Percentiles rank a stretch among this genome's conserved stretches.
Evolutionary conservation across 169 alveolate species (phyloP).

Genomic region (Plasmodium reichenowi): DNA sequence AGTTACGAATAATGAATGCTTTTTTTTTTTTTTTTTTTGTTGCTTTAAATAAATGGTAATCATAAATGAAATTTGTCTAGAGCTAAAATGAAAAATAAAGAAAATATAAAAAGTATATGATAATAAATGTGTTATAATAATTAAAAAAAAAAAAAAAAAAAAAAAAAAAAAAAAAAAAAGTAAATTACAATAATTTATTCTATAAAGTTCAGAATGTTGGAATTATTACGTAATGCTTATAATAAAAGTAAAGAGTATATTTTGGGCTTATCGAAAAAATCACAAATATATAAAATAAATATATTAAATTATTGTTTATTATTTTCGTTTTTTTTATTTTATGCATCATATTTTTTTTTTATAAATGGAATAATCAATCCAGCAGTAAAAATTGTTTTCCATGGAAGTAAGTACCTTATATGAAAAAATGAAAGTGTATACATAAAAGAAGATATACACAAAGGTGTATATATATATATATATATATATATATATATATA

Average conservation of each 20-base stretch:
- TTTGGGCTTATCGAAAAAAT: slow-evolving; percentile 7
- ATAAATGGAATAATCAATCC: slow-evolving; percentile 68
- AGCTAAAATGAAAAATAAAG: too few species aligned
- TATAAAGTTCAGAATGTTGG: too few species aligned
- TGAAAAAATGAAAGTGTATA: not conserved
- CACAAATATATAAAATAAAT: slow-evolving; percentile 18
- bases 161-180: too few species aligned
- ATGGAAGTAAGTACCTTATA: slow-evolving; percentile 34
- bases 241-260: slow-evolving; percentile 12
- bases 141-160: too few species aligned
- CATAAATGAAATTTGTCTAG: too few species aligned
- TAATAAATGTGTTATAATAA: too few species aligned
- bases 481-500: not conserved
- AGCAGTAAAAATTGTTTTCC: slow-evolving; percentile 62
- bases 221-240: not conserved
- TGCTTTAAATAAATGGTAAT: too few species aligned
- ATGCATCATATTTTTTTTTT: slow-evolving; percentile 53
- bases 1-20: too few species aligned
- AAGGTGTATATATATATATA: not conserved
- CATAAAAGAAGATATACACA: not conserved
- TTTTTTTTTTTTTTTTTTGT: too few species aligned
- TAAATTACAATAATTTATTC: too few species aligned
- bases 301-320: slow-evolving; percentile 41
- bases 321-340: slow-evolving; percentile 46
- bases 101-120: too few species aligned